Conservation (phyloP, 768 basidiomycete species). For the Podaxis carcinomalis region DNA sequence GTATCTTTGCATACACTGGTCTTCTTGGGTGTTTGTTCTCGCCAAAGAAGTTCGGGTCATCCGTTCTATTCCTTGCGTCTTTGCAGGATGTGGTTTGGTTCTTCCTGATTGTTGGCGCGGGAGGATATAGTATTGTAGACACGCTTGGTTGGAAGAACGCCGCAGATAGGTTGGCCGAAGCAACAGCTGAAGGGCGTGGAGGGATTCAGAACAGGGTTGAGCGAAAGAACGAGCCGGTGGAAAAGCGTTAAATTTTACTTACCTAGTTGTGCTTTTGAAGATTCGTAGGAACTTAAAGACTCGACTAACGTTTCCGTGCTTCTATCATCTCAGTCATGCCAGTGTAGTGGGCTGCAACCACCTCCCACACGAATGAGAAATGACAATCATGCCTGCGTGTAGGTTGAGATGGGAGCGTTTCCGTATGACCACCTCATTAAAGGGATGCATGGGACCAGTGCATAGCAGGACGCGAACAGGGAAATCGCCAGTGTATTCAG, state of each 20-base stretch:
- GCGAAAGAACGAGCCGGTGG: background rate
- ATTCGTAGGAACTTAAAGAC: too few relatives aligned
- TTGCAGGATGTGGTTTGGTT: conserved; percentile 21
- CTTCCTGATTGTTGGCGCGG: conserved; percentile 15
- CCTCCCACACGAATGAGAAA: too few relatives aligned
- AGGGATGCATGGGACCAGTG: too few relatives aligned
- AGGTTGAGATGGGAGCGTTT: too few relatives aligned
- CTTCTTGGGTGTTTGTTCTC: conserved; percentile 17
- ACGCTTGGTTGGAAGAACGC: conserved; percentile 13
- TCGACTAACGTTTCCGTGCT: too few relatives aligned
- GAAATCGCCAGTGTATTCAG: too few relatives aligned
- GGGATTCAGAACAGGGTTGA: background rate
- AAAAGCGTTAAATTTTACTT: background rate
- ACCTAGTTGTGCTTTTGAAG: too few relatives aligned
- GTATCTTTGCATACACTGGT: conserved; percentile 16
- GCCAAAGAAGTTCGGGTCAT: conserved; percentile 19
- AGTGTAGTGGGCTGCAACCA: too few relatives aligned
- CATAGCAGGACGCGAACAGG: too few relatives aligned
- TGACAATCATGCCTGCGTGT: too few relatives aligned
- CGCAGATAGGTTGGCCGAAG: background rate
- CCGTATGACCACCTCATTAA: too few relatives aligned
- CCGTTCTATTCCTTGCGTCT: conserved; percentile 18
- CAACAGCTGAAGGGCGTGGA: background rate
- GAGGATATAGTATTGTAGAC: conserved; percentile 17
- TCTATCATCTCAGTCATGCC: too few relatives aligned